phyloP scores from a whole-genome alignment of 345 rosid species.

The Eucalyptus sp. region DNA sequence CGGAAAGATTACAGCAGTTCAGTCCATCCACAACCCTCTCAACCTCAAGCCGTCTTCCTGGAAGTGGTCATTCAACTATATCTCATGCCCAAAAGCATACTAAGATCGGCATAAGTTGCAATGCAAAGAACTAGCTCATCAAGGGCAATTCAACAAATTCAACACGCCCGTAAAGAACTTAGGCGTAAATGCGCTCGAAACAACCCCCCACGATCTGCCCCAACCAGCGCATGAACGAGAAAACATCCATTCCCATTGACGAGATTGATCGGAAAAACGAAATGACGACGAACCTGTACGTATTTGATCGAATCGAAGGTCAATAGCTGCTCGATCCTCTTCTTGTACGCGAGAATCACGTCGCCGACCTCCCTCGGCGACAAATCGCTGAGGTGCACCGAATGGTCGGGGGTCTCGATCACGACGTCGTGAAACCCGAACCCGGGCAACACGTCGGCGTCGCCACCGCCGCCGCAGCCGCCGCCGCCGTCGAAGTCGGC shows the following conservation, averaged over 20 bases:
- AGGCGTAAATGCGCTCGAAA: background rate
- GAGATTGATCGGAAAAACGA: background rate
- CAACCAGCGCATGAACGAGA: background rate
- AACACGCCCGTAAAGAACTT: background rate
- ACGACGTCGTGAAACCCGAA: conserved; percentile 88
- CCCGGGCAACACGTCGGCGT: conserved; percentile 19
- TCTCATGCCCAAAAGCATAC: background rate
- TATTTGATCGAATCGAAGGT: conserved; percentile 43
- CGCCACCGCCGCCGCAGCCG: background rate
- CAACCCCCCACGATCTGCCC: background rate
- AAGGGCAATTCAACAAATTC: background rate
- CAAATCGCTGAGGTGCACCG: conserved; percentile 45
- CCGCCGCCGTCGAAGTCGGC: background rate
- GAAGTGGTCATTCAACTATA: background rate
- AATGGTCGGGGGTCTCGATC: conserved; percentile 71
- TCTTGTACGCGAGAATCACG: conserved; percentile 53
- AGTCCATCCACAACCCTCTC: background rate
- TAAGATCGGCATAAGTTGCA: background rate
- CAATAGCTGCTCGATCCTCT: conserved; percentile 59
- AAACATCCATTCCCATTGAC: background rate
- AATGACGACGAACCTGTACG: conserved; percentile 34
- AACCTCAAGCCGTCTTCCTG: background rate
- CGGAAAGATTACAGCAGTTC: background rate
- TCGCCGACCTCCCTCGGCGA: conserved; percentile 43
- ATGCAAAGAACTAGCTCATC: background rate